Percentiles rank a stretch among this genome's conserved stretches.
Evolutionary conservation across 1,139 yeast species (phyloP).

Genomic region (Groenewaldozyma auringiensis): DNA sequence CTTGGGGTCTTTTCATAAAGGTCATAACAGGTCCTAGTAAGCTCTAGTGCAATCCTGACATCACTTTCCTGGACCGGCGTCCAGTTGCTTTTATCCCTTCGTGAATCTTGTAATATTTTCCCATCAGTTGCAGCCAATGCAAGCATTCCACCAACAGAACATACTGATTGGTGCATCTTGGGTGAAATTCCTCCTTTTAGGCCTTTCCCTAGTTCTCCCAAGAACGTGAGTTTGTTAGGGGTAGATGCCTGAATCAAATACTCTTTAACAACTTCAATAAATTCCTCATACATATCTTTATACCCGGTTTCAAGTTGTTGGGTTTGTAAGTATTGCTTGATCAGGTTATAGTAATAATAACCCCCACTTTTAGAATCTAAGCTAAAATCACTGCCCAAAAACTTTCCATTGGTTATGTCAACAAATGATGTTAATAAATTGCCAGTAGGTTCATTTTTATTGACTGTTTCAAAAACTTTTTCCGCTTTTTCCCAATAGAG

Average conservation of each 20-base stretch:
- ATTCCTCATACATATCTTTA: constrained; percentile 66
- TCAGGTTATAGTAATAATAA: constrained; percentile 82
- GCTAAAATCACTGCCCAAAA: constrained; percentile 57
- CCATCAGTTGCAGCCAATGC: constrained; percentile 91
- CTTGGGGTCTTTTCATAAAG: constrained; percentile 70
- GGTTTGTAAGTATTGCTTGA: constrained; percentile 82
- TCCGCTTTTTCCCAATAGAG: constrained; percentile 76
- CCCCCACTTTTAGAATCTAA: constrained; percentile 85
- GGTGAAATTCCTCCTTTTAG: constrained; percentile 50
- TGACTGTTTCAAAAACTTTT: constrained; percentile 55
- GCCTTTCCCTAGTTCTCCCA: constrained; percentile 76
- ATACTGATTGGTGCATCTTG: constrained; percentile 91
- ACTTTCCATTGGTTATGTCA: constrained; percentile 65
- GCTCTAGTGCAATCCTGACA: constrained; percentile 61
- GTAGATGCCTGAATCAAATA: constrained; percentile 53
- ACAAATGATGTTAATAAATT: constrained; percentile 82
- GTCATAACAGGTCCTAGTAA: constrained; percentile 74
- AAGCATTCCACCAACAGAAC: constrained; percentile 85
- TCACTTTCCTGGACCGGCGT: constrained; percentile 44
- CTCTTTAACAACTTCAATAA: constrained; percentile 65
- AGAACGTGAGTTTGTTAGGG: constrained; percentile 57
- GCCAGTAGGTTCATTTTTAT: constrained; percentile 50
- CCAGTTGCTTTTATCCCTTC: constrained; percentile 36
- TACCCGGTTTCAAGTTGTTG: constrained; percentile 52
- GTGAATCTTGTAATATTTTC: constrained; percentile 44